Evolutionary conservation across 768 basidiomycete species (phyloP).

Genomic region (Russula griseocarnosa): DNA sequence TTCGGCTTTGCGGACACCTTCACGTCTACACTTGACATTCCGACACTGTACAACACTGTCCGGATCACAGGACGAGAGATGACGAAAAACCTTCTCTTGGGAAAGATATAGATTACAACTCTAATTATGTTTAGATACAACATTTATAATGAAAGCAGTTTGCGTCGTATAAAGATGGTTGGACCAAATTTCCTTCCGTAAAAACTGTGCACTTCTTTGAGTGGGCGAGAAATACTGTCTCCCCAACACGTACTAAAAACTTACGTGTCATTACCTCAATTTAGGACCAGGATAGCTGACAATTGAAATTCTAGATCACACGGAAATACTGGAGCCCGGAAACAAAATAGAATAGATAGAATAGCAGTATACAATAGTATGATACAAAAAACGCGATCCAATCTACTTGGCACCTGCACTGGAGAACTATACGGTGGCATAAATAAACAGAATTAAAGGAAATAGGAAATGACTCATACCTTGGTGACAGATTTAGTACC

Average conservation of each 20-base stretch:
- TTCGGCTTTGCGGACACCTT: slow-evolving; percentile 87
- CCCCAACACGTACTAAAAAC: not conserved
- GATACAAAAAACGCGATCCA: slow-evolving; percentile 25
- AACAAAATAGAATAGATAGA: slow-evolving; percentile 23
- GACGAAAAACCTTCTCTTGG: slow-evolving; percentile 70
- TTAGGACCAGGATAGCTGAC: not conserved
- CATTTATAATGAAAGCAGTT: not conserved
- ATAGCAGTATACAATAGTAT: slow-evolving; percentile 34
- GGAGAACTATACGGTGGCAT: slow-evolving; percentile 50
- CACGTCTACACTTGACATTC: slow-evolving; percentile 84
- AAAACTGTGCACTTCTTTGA: not conserved
- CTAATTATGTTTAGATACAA: not conserved
- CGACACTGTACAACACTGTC: slow-evolving; percentile 73
- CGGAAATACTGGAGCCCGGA: not conserved
- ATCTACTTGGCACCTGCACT: slow-evolving; percentile 64
- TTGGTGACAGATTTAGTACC: slow-evolving; percentile 92
- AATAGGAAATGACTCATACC: slow-evolving; percentile 37
- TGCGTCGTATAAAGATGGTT: not conserved
- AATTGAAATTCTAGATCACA: not conserved
- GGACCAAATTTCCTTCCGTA: not conserved
- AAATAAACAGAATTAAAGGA: slow-evolving; percentile 6
- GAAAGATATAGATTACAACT: slow-evolving; percentile 63
- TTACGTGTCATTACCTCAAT: too few species aligned
- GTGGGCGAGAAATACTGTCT: not conserved
- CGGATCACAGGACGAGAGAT: slow-evolving; percentile 82